Evolutionary conservation across 202 grass and related monocot genomes (phyloP).

Genomic region (Saccharum hybrid): DNA sequence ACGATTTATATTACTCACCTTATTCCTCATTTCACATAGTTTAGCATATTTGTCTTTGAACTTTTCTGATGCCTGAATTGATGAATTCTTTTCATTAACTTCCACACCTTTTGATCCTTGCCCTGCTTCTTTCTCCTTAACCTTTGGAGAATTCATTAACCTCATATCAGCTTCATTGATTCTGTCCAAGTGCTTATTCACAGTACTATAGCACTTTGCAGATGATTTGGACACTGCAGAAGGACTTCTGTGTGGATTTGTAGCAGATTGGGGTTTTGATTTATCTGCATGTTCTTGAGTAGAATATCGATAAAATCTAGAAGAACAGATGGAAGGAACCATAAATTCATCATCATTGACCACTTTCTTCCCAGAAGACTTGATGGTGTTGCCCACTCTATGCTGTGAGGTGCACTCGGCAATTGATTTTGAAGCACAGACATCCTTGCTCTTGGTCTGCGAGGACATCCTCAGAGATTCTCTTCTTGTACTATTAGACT

Average conservation of each 20-base stretch:
- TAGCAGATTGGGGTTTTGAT: conserved; percentile 6
- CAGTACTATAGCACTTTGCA: conserved; percentile 16
- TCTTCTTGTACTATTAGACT: conserved; percentile 30
- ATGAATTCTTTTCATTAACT: conserved; percentile 37
- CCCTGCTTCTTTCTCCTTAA: conserved; percentile 7
- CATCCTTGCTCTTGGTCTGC: conserved; percentile 47
- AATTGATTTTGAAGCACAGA: conserved; percentile 35
- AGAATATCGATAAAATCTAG: conserved; percentile 7
- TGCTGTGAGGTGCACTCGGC: conserved; percentile 42
- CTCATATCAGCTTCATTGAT: conserved; percentile 34
- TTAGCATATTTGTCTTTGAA: conserved; percentile 27
- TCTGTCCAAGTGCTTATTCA: conserved; percentile 30
- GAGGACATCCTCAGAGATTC: conserved; percentile 43
- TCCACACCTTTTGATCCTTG: conserved; percentile 7
- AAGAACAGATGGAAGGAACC: conserved; percentile 57
- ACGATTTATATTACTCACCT: not conserved
- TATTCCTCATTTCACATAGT: conserved; percentile 25
- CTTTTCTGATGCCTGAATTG: conserved; percentile 43
- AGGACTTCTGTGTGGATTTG: conserved; percentile 29
- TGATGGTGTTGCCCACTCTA: conserved; percentile 25
- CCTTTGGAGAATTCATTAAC: conserved; percentile 20
- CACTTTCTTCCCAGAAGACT: conserved; percentile 44
- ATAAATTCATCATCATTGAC: conserved; percentile 59
- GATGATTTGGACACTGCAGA: conserved; percentile 37
- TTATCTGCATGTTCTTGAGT: conserved; percentile 32